A percentile compares a stretch with the other conserved stretches of the same genome.
Evolutionary conservation across 805 yeast genomes (phyloP).

Genomic region (Kluyveromyces dobzhanskii): DNA sequence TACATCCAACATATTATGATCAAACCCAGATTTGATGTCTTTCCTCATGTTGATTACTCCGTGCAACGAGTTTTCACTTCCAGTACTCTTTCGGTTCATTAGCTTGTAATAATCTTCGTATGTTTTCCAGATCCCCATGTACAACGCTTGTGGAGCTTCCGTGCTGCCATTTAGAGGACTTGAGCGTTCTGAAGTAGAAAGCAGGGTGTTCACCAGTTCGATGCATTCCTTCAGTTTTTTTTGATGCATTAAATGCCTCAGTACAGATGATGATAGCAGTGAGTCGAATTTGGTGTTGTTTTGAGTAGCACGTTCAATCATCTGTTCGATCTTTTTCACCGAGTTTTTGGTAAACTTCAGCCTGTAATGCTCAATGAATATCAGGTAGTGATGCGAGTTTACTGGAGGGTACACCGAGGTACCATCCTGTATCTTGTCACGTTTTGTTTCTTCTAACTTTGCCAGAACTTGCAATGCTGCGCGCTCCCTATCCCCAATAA

Average conservation of each 20-base stretch:
- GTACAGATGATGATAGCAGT: constrained; percentile 31
- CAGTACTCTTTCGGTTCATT: background rate
- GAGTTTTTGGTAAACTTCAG: too few species aligned
- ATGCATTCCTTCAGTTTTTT: constrained; percentile 28
- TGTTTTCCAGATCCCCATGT: background rate
- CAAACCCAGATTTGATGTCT: background rate
- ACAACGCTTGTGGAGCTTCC: background rate
- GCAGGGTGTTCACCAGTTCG: constrained; percentile 26
- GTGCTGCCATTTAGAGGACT: background rate
- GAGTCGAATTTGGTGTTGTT: constrained; percentile 28
- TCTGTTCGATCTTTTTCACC: constrained; percentile 23
- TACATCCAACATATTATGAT: background rate
- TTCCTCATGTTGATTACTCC: background rate
- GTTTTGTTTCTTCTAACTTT: constrained; percentile 26
- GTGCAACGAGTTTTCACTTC: background rate
- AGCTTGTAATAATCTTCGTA: background rate
- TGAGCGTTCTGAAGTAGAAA: constrained; percentile 8
- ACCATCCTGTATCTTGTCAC: constrained; percentile 8
- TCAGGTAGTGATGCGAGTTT: constrained; percentile 34
- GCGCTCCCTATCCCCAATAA: constrained; percentile 16
- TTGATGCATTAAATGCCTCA: constrained; percentile 26
- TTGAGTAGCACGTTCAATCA: constrained; percentile 28
- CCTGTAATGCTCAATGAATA: constrained; percentile 32
- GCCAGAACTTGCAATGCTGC: constrained; percentile 29
- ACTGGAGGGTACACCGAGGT: constrained; percentile 29